Base-by-base conservation (phyloP, 352 stramenopile species). In the Phytophthora foliorum region DNA sequence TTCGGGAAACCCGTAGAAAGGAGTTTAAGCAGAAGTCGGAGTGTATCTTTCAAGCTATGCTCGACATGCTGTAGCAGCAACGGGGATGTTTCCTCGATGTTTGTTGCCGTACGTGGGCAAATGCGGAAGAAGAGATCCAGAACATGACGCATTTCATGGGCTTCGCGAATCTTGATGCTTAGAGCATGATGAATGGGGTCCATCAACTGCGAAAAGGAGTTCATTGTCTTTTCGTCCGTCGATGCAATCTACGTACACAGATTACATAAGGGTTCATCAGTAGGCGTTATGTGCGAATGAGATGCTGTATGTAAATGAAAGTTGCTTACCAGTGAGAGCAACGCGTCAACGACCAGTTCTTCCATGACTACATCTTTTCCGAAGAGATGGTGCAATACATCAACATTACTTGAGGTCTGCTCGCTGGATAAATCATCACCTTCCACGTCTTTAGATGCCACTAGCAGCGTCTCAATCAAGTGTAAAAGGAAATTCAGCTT, bases 1-100 rank as follows among this genome's bases (percentile, higher is more conserved):
- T 87, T 88, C 9, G 89, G 89, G 25, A 96, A 96, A 21, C 83
- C 85, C 6, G 85, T 91, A 3, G 89, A 92, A 0, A 94, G 69
- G 4, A 96, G 57, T 56, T 95, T 96, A 8, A 96, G 80, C 32
- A 94, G 36, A 14, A 96, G 60, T 1, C 87, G 85, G 8, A 89
- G 77, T 0, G 86, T 78, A 46, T 92, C 87, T 29, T 94, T 86
- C n/a, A 94, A 38, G 29, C 78, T 86, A 54, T 94, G 82, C 48
- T 95, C 87, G 9, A 95, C 77, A 54, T 94, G 86, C 58, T 94
- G 86, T 11, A 94, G 56, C 21, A 95, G 64, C 8, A 96, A 57
- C 13, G 84, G 86, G 11, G 84, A 93, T 0, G 82, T 90, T 59
- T 94, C 86, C 66, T 92, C 84, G 34, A 94, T 92, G 22, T 84